Evolutionary conservation across 805 yeast genomes (phyloP).

Genomic region (Wickerhamiella alocasiicola): DNA sequence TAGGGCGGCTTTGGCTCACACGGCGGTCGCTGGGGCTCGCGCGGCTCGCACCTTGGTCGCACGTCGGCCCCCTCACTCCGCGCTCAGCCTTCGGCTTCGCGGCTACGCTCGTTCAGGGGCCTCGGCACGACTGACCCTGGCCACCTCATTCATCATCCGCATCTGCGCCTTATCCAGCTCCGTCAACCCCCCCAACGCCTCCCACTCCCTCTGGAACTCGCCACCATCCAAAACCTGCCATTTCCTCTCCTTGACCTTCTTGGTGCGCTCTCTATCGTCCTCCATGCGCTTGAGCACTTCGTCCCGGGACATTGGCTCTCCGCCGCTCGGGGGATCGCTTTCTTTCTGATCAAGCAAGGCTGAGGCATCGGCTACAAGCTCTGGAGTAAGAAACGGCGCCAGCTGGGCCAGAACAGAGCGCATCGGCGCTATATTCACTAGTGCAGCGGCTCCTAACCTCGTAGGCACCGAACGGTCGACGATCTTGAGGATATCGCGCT

Average conservation of each 20-base stretch:
- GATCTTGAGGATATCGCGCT: conserved; percentile 12
- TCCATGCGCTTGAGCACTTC: conserved; percentile 74
- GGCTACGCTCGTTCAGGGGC: too few species aligned
- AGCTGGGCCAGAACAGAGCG: conserved; percentile 16
- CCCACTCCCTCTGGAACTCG: conserved; percentile 41
- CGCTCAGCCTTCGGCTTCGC: too few species aligned
- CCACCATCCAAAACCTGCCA: conserved; percentile 52
- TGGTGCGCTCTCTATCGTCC: conserved; percentile 79
- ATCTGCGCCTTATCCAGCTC: conserved; percentile 40
- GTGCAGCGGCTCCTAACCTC: conserved; percentile 17
- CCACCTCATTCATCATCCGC: conserved; percentile 43
- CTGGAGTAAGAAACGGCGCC: background rate
- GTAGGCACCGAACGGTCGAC: conserved; percentile 22
- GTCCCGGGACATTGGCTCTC: conserved; percentile 27
- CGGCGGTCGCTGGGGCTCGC: too few species aligned
- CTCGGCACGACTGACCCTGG: too few species aligned
- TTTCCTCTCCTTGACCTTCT: conserved; percentile 63
- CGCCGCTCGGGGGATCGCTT: conserved; percentile 9
- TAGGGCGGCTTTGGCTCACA: too few species aligned
- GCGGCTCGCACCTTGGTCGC: too few species aligned
- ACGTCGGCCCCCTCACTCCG: too few species aligned
- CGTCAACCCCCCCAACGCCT: conserved; percentile 26
- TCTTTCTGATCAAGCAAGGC: conserved; percentile 4
- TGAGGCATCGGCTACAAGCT: background rate
- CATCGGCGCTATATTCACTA: conserved; percentile 19